Percentiles rank a stretch among this genome's conserved stretches.
Conservation (phyloP, 495 filamentous ascomycete genomes). For the Xylaria intraflava region DNA sequence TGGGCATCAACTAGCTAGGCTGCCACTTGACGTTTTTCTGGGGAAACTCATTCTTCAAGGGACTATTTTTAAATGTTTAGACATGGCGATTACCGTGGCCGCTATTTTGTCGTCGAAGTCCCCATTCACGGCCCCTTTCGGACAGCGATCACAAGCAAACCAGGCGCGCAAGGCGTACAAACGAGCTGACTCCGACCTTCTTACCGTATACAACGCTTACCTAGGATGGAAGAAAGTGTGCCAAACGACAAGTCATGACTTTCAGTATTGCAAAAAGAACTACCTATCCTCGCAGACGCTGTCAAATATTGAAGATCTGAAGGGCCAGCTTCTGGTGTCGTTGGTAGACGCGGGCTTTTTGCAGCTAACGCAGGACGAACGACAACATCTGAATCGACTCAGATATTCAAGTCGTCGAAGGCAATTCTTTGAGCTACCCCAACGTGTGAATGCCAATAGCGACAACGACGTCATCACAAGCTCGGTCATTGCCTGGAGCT, state of each 20-base stretch:
- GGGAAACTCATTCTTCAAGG: slow-evolving; percentile 87
- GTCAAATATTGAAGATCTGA: slow-evolving; percentile 86
- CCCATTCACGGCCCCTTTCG: slow-evolving; percentile 80
- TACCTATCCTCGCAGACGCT: slow-evolving; percentile 79
- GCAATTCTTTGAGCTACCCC: slow-evolving; percentile 72
- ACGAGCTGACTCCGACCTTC: slow-evolving; percentile 79
- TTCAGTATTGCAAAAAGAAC: slow-evolving; percentile 85
- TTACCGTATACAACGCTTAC: slow-evolving; percentile 93
- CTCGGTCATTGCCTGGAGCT: slow-evolving; percentile 81
- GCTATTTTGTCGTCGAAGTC: slow-evolving; percentile 92
- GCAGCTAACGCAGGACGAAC: slow-evolving; percentile 61
- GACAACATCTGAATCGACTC: slow-evolving; percentile 54
- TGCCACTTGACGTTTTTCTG: slow-evolving; percentile 89
- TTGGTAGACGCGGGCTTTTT: slow-evolving; percentile 79
- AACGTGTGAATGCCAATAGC: slow-evolving; percentile 63
- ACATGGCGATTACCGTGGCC: slow-evolving; percentile 82
- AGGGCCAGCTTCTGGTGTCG: slow-evolving; percentile 76
- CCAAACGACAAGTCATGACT: slow-evolving; percentile 57
- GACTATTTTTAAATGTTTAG: slow-evolving; percentile 78
- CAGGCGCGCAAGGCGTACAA: slow-evolving; percentile 68
- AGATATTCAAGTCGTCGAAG: slow-evolving; percentile 48
- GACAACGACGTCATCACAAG: slow-evolving; percentile 68
- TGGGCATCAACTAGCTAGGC: slow-evolving; percentile 74
- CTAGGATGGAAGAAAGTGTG: slow-evolving; percentile 76
- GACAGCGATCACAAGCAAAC: slow-evolving; percentile 73